phyloP scores from a whole-genome alignment of 495 filamentous ascomycete genomes.

The Parachaetomium inaequale region DNA sequence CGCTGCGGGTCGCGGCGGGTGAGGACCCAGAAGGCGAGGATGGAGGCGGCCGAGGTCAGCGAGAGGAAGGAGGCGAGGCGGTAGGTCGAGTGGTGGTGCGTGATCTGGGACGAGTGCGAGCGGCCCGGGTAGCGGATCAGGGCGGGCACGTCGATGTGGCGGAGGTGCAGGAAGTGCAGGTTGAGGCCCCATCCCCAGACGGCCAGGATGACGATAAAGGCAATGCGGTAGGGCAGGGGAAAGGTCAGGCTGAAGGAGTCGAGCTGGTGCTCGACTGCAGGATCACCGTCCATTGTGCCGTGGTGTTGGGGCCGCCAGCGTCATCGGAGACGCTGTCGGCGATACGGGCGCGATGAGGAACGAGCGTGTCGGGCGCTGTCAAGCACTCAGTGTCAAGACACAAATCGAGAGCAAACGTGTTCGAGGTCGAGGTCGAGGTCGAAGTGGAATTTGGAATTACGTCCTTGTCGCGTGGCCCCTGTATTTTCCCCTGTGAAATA shows the following conservation, averaged over 20 bases:
- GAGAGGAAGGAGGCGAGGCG: constrained; percentile 73
- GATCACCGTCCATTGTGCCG: constrained; percentile 72
- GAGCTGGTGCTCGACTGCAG: constrained; percentile 72
- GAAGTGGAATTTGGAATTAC: background rate
- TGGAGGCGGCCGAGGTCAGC: constrained; percentile 61
- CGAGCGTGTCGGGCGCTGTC: background rate
- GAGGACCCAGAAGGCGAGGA: constrained; percentile 76
- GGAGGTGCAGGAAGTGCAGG: constrained; percentile 70
- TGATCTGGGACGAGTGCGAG: constrained; percentile 56
- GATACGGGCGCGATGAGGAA: background rate
- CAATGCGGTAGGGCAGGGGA: constrained; percentile 81
- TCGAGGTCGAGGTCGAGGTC: background rate
- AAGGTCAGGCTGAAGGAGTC: constrained; percentile 81
- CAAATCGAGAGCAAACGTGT: background rate
- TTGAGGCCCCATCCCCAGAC: constrained; percentile 91
- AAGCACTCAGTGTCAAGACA: background rate
- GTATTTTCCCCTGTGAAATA: constrained; percentile 18
- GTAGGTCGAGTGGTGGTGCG: constrained; percentile 78
- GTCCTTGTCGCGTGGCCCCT: constrained; percentile 7
- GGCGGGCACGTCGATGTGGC: constrained; percentile 75
- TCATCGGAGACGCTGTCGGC: constrained; percentile 24
- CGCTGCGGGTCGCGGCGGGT: constrained; percentile 63
- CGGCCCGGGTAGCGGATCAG: constrained; percentile 76
- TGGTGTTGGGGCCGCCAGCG: constrained; percentile 12
- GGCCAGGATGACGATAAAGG: constrained; percentile 72